Conservation (phyloP, 2,329 filamentous ascomycete species). For the Neoscytalidium dimidiatum region DNA sequence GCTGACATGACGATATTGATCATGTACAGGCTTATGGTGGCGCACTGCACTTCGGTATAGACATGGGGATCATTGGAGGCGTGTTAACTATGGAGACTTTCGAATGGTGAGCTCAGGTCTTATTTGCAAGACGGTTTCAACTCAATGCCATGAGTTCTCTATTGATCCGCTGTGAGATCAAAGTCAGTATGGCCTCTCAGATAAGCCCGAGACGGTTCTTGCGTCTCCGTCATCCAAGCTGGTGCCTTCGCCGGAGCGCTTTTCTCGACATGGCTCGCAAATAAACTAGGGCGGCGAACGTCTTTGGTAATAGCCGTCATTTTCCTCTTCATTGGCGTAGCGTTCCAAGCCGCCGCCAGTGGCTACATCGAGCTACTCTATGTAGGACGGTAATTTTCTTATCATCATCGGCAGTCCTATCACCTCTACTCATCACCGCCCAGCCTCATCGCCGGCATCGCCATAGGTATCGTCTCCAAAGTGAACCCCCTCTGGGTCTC, state of each 20-base stretch:
- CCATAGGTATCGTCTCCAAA: slow-evolving; percentile 40
- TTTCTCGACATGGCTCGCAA: not conserved
- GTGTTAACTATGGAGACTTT: slow-evolving; percentile 63
- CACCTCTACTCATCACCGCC: not conserved
- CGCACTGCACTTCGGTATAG: not conserved
- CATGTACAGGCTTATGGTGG: not conserved
- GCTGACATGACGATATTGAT: not conserved
- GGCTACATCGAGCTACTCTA: not conserved
- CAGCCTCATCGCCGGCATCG: slow-evolving; percentile 36
- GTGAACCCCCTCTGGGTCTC: slow-evolving; percentile 38
- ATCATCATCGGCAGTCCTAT: no score
- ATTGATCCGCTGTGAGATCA: not conserved
- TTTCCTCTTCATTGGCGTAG: not conserved
- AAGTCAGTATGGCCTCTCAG: slow-evolving; percentile 20
- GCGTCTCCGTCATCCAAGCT: not conserved
- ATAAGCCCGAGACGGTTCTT: not conserved
- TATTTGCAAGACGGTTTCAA: no score
- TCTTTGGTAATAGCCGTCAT: not conserved
- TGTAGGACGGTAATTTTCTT: not conserved
- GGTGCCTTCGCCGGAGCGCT: not conserved
- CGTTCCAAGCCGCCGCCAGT: not conserved
- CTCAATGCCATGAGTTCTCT: not conserved
- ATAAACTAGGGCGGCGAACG: not conserved
- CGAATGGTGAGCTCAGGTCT: slow-evolving; percentile 48
- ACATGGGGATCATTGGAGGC: slow-evolving; percentile 47